Evolutionary conservation across 148 eudicot genomes (phyloP).

Genomic region (Fagopyrum homotropicum): DNA sequence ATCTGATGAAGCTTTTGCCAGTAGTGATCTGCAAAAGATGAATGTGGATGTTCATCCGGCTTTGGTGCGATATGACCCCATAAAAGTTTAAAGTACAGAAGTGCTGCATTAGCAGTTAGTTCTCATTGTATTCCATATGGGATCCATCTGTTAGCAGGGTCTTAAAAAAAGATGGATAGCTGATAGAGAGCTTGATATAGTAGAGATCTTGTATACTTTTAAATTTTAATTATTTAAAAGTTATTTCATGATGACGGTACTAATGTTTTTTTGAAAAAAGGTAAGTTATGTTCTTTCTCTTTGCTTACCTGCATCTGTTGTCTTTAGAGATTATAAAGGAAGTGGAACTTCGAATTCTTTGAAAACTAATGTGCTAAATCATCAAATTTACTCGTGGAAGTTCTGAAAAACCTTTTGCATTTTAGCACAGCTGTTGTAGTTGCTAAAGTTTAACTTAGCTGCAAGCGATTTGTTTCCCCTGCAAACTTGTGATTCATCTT

Average conservation of each 20-base stretch:
- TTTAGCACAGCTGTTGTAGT: neutral
- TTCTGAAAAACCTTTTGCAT: neutral
- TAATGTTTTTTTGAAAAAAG: no score
- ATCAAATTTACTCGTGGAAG: neutral
- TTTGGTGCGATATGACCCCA: neutral
- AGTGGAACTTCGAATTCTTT: neutral
- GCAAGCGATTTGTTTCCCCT: no score
- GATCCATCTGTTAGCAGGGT: neutral
- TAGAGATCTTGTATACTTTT: neutral
- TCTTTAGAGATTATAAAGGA: neutral
- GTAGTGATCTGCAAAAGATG: no score
- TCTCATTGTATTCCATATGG: neutral
- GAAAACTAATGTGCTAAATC: neutral
- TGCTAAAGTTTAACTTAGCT: neutral
- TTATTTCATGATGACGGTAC: no score
- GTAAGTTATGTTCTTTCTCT: no score
- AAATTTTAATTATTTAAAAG: no score
- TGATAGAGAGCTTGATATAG: neutral
- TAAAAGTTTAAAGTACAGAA: no score
- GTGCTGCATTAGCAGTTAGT: neutral
- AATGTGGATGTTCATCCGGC: neutral
- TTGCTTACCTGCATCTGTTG: neutral
- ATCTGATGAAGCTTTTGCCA: no score
- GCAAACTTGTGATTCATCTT: no score
- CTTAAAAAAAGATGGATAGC: neutral